A percentile compares a stretch with the other conserved stretches of the same genome.
Evolutionary conservation across 495 filamentous ascomycete species (phyloP).

Genomic region (Xylona heveae): DNA sequence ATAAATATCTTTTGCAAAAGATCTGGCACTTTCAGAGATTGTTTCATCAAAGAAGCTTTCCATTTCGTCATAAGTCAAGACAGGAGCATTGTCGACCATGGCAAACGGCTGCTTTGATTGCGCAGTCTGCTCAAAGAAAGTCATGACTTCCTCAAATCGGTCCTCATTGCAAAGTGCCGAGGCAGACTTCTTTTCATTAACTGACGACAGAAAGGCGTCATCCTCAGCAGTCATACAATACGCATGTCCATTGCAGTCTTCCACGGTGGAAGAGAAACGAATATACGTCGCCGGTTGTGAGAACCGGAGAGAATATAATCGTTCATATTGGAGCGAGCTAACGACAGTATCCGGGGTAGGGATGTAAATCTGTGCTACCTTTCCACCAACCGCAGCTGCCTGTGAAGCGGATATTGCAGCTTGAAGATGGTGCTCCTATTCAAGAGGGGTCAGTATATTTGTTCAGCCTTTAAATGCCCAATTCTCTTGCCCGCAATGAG

Average conservation of each 20-base stretch:
- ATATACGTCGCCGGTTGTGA: constrained; percentile 81
- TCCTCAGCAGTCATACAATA: constrained; percentile 92
- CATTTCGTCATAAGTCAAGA: constrained; percentile 63
- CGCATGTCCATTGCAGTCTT: constrained; percentile 67
- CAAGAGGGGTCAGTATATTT: constrained; percentile 4
- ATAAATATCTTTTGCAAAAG: constrained; percentile 72
- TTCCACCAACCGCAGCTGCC: constrained; percentile 43
- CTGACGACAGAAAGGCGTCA: constrained; percentile 57
- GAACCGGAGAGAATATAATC: constrained; percentile 61
- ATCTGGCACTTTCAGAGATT: constrained; percentile 39
- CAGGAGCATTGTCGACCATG: constrained; percentile 62
- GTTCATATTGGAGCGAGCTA: constrained; percentile 63
- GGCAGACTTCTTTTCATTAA: constrained; percentile 54
- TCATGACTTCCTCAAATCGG: constrained; percentile 85
- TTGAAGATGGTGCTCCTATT: constrained; percentile 95
- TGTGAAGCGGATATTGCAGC: constrained; percentile 60
- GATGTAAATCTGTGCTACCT: constrained; percentile 53
- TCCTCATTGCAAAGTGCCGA: constrained; percentile 55
- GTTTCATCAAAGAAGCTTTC: constrained; percentile 52
- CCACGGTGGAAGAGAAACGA: constrained; percentile 92
- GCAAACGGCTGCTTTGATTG: constrained; percentile 68
- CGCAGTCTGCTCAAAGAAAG: constrained; percentile 78
- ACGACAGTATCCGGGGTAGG: constrained; percentile 68
- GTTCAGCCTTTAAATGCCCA: no score
- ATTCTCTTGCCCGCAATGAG: no score